Conservation (phyloP, 352 stramenopile genomes). For the Nannochloropsis limnetica region DNA sequence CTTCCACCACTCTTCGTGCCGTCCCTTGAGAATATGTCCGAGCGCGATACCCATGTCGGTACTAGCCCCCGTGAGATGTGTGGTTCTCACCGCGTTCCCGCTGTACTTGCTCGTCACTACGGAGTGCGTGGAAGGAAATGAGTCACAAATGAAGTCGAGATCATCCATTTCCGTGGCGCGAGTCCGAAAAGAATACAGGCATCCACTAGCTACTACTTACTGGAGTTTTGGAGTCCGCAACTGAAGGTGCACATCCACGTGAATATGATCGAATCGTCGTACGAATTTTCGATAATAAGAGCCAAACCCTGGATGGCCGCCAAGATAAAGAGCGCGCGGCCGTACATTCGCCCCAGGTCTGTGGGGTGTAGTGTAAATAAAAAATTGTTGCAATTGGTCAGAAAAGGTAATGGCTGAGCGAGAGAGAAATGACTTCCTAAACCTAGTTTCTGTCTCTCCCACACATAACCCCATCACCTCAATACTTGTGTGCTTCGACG, state of each 20-base stretch:
- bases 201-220: too few species aligned
- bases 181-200: too few species aligned
- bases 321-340: background rate
- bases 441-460: too few species aligned
- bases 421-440: too few species aligned
- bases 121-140: too few species aligned
- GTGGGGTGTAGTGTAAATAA: too few species aligned
- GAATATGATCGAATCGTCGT: background rate
- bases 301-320: background rate
- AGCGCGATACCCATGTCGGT: conserved; percentile 55
- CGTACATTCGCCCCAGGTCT: background rate
- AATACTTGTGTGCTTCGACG: too few species aligned
- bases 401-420: too few species aligned
- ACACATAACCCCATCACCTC: too few species aligned
- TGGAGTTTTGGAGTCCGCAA: conserved; percentile 58
- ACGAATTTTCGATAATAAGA: background rate
- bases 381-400: too few species aligned
- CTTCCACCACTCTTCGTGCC: background rate
- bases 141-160: too few species aligned
- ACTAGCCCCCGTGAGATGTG: conserved; percentile 58
- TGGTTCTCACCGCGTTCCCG: conserved; percentile 57
- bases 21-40: background rate
- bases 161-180: too few species aligned
- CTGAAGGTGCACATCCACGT: background rate
- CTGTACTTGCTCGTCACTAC: conserved; percentile 56